Conservation (phyloP, 345 rosid genomes). For the Populus deltoides region DNA sequence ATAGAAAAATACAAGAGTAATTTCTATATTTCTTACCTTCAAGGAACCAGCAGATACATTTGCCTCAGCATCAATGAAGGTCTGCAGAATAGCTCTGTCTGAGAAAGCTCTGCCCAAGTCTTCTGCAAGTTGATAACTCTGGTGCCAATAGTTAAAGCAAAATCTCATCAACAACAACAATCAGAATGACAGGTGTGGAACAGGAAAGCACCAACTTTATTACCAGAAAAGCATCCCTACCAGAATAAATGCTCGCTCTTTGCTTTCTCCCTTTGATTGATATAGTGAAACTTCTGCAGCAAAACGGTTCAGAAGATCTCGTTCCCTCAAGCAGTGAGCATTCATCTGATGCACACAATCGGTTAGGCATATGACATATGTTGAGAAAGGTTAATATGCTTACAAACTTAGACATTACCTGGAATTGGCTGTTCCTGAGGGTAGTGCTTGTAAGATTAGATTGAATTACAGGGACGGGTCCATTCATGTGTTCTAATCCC, state of each 20-base stretch:
- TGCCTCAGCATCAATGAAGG: constrained; percentile 56
- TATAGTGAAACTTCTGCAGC: constrained; percentile 53
- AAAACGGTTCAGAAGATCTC: constrained; percentile 73
- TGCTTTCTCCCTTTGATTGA: constrained; percentile 65
- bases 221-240: constrained; percentile 36
- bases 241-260: constrained; percentile 55
- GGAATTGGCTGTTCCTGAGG: constrained; percentile 71
- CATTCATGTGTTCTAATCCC: constrained; percentile 87
- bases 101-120: constrained; percentile 90
- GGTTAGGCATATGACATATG: not conserved
- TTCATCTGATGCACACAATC: constrained; percentile 44
- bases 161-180: not conserved
- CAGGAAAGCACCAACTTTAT: not conserved
- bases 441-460: constrained; percentile 60
- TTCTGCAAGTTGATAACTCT: constrained; percentile 83
- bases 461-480: constrained; percentile 58
- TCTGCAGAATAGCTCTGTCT: constrained; percentile 64
- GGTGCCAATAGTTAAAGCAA: constrained; percentile 11
- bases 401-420: constrained; percentile 37
- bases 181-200: constrained; percentile 11
- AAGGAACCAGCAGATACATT: constrained; percentile 45
- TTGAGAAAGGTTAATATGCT: not conserved
- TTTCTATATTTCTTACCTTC: constrained; percentile 44
- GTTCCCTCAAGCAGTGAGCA: constrained; percentile 70
- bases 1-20: not conserved